Base-by-base conservation (phyloP, 495 filamentous ascomycete genomes). In the Pseudotulostoma volvatum region DNA sequence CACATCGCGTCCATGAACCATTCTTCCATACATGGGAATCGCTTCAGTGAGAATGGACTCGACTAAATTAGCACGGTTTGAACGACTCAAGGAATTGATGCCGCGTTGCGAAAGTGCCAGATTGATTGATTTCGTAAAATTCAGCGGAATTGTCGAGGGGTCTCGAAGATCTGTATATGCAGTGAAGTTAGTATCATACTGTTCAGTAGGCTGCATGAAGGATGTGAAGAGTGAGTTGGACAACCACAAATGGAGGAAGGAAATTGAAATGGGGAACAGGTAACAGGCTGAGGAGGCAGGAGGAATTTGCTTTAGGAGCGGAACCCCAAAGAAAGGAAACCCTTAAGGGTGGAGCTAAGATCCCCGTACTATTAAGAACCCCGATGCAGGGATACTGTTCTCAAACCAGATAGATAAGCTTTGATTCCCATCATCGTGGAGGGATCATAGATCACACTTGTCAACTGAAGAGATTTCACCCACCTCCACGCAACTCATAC, bases 121-220 rank as follows among this genome's bases (percentile, higher is more conserved):
- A 50, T 96, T 99, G 66, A 99, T 99, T 9, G 92, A 96, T 56
- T 83, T 93, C 32, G 86, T 92, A 56, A 96, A 95, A 51, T 96
- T 95, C 38, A 95, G 67, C 0, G 90, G 87, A 8, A 76, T 77
- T 0, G 85, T 95, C 7, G 72, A 70, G 3, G 81, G 77, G 48
- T 87, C 73, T 20, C 92, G 78, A 33, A 95, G 76, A 66, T 95
- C 90, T 93, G 49, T 42, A 30, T 47, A 52, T 30, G 44, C 28
- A 31, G 19, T 21, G 30, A 45, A 48, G 37, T 44, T 44, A 47
- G 43, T 43, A 23, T 33, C 30, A 31, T 45, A 43, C n/a, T n/a
- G n/a, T n/a, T n/a, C n/a, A n/a, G n/a, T n/a, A 1, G 40, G 9
- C 39, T 9, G 3, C 7, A n/a, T n/a, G n/a, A 13, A 39, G 34